These are phyloP conservation scores for Geoglossum cookeanum DNA, from an alignment of 2,329 filamentous ascomycete genomes.

Conservation along the genomic window DNA sequence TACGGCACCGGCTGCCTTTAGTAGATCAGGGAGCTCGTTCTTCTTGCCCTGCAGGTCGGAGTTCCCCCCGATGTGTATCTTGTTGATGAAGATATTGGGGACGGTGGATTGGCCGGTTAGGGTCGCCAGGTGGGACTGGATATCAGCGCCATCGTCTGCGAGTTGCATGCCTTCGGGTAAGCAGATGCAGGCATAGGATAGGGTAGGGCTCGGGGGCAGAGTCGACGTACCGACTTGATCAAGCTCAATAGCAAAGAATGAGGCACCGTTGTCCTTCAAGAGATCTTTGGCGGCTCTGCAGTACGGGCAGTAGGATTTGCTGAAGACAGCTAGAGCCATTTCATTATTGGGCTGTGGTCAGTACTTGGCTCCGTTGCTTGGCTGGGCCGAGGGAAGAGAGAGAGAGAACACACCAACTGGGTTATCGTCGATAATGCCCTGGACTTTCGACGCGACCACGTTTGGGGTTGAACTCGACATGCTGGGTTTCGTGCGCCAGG, in stretches of 20 bases:
- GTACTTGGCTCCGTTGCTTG: background rate
- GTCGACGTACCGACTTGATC: slow-evolving; percentile 55
- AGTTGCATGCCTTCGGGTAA: background rate
- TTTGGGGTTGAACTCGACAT: background rate
- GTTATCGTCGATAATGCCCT: slow-evolving; percentile 77
- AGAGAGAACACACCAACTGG: slow-evolving; percentile 44
- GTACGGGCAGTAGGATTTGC: slow-evolving; percentile 93
- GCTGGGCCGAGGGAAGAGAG: background rate
- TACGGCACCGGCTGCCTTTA: slow-evolving; percentile 44
- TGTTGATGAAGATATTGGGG: slow-evolving; percentile 82
- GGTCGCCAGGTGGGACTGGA: slow-evolving; percentile 68
- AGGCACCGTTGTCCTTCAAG: slow-evolving; percentile 49
- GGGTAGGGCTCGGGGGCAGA: background rate
- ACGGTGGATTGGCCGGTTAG: slow-evolving; percentile 75
- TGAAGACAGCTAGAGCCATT: slow-evolving; percentile 59
- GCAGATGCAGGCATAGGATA: slow-evolving; percentile 7
- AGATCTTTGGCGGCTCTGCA: slow-evolving; percentile 63
- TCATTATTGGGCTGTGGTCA: background rate
- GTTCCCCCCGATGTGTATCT: slow-evolving; percentile 93
- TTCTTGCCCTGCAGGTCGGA: slow-evolving; percentile 60
- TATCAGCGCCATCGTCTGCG: slow-evolving; percentile 57
- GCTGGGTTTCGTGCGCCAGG: background rate
- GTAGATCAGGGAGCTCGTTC: slow-evolving; percentile 41
- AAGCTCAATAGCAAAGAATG: slow-evolving; percentile 61
- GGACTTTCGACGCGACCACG: slow-evolving; percentile 63